A percentile compares a stretch with the other conserved stretches of the same genome.
These are phyloP conservation scores for Lyophyllum atratum DNA, from an alignment of 768 basidiomycete species.

Conservation along the genomic window DNA sequence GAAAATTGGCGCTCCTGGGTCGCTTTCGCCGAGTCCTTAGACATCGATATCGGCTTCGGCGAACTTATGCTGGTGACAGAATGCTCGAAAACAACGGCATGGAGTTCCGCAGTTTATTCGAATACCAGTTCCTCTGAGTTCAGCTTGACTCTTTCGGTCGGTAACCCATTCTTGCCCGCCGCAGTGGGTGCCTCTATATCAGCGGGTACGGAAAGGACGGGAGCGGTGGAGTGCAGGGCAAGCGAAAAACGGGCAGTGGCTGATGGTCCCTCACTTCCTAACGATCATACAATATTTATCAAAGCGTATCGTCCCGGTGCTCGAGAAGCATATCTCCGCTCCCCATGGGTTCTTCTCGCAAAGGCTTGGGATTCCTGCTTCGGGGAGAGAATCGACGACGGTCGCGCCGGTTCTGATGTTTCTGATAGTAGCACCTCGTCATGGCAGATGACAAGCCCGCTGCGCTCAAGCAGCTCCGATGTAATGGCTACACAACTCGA, in stretches of 20 bases:
- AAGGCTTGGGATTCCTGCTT: background rate
- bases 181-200: background rate
- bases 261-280: background rate
- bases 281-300: conserved; percentile 18
- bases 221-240: conserved; percentile 6
- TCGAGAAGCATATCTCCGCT: conserved; percentile 3
- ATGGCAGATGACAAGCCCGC: background rate
- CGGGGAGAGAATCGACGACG: background rate
- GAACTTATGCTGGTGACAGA: conserved; percentile 19
- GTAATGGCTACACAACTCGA: background rate
- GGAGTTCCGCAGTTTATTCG: conserved; percentile 20
- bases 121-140: conserved; percentile 10
- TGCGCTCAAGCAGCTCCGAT: background rate
- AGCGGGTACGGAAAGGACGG: conserved; percentile 2
- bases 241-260: conserved; percentile 1
- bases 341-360: conserved; percentile 1
- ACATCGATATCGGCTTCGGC: conserved; percentile 12
- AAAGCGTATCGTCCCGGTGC: conserved; percentile 13
- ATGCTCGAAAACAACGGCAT: conserved; percentile 19
- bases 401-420: background rate
- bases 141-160: conserved; percentile 12
- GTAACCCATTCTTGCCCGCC: conserved; percentile 1
- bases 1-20: conserved; percentile 15
- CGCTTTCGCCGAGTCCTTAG: conserved; percentile 7
- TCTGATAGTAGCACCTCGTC: background rate